Evolutionary conservation across 2,329 filamentous ascomycete species (phyloP).

Genomic region (Epichloe uncinata): DNA sequence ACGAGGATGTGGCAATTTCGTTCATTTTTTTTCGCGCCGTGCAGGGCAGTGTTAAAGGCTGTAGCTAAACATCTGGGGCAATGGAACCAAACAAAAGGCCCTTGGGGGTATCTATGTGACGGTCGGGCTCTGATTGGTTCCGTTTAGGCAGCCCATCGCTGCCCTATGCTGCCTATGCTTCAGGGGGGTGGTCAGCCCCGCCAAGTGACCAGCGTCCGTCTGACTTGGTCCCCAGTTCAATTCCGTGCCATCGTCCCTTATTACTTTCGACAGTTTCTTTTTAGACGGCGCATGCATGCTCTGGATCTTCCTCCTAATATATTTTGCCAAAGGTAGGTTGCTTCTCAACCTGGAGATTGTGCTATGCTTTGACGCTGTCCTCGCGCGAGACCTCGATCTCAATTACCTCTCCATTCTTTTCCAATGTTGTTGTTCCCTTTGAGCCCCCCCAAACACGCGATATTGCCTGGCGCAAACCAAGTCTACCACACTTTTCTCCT

Average conservation of each 20-base stretch:
- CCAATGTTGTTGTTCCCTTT: background rate
- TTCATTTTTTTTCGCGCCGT: background rate
- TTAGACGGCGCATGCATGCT: background rate
- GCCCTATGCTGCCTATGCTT: background rate
- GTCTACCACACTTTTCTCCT: no score
- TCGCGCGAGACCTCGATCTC: background rate
- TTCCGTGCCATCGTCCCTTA: background rate
- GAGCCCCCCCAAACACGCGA: no score
- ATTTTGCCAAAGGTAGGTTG: background rate
- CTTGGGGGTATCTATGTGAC: background rate
- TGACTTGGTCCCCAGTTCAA: background rate
- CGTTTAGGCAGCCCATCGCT: background rate
- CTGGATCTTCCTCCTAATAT: background rate
- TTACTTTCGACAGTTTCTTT: background rate
- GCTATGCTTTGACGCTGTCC: background rate
- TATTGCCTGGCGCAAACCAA: no score
- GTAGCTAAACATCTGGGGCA: background rate
- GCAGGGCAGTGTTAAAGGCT: background rate
- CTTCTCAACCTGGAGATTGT: background rate
- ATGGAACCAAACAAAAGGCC: no score
- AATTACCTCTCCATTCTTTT: background rate
- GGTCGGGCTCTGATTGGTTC: slow-evolving; percentile 5
- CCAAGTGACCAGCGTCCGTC: background rate
- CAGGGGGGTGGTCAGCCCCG: background rate
- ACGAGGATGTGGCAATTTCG: background rate